Percentiles rank a stretch among this genome's conserved stretches.
phyloP scores from a whole-genome alignment of 306 rosid species.

The Vigna radiata region DNA sequence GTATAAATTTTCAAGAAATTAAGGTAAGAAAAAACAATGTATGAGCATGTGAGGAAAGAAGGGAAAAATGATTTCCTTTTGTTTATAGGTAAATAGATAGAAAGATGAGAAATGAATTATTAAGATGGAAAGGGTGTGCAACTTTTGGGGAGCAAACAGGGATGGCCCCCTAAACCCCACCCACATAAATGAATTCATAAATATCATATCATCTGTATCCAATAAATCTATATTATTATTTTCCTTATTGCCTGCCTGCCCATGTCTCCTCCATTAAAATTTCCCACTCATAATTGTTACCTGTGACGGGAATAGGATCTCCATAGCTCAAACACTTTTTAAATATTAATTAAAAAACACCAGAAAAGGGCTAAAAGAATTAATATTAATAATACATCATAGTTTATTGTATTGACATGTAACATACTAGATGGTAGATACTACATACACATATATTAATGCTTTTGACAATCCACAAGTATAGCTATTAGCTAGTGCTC shows the following conservation, averaged over 20 bases:
- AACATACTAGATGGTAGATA: conserved; percentile 17
- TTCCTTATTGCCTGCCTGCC: conserved; percentile 36
- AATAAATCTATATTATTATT: conserved; percentile 41
- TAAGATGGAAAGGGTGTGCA: conserved; percentile 65
- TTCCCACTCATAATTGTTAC: conserved; percentile 52
- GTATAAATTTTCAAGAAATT: no score
- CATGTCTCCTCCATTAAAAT: conserved; percentile 50
- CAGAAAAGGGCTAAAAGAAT: conserved; percentile 43
- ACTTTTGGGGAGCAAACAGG: conserved; percentile 96
- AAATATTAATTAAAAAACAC: not conserved
- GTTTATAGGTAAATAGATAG: conserved; percentile 8
- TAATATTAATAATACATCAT: conserved; percentile 3
- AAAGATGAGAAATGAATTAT: conserved; percentile 51
- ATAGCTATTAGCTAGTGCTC: conserved; percentile 33
- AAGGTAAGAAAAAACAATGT: no score
- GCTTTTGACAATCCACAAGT: conserved; percentile 33
- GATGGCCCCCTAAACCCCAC: conserved; percentile 71
- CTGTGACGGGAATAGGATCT: conserved; percentile 44
- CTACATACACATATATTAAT: conserved; percentile 35
- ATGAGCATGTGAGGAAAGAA: not conserved
- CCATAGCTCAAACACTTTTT: not conserved
- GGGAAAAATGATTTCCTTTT: no score
- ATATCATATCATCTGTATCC: conserved; percentile 52
- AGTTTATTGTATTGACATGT: conserved; percentile 37
- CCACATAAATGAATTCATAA: conserved; percentile 40